Conservation (phyloP, 2,329 filamentous ascomycete genomes). For the Botrytis elliptica region DNA sequence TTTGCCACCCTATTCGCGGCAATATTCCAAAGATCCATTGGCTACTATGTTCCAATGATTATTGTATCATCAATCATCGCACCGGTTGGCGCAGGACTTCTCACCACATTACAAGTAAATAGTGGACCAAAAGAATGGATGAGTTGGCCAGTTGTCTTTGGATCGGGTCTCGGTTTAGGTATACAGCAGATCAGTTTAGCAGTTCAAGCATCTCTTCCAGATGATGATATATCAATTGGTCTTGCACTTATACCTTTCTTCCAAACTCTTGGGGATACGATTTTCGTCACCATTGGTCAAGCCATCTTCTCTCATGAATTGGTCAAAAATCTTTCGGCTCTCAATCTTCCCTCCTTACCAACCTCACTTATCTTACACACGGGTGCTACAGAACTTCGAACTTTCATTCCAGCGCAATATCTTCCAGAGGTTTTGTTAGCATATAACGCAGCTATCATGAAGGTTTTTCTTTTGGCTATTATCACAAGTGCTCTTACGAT, state of each 20-base stretch:
- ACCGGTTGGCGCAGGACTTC: conserved; percentile 44
- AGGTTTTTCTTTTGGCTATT: conserved; percentile 54
- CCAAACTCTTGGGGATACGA: conserved; percentile 41
- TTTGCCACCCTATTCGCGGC: conserved; percentile 38
- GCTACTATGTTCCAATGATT: conserved; percentile 35
- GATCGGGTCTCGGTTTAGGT: conserved; percentile 37
- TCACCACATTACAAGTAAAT: conserved; percentile 42
- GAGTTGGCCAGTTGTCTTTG: conserved; percentile 34
- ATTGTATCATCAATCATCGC: conserved; percentile 31
- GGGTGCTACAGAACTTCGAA: conserved; percentile 53
- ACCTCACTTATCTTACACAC: conserved; percentile 34
- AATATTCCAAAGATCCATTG: conserved; percentile 35
- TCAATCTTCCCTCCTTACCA: conserved; percentile 20
- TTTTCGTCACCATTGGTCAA: conserved; percentile 40
- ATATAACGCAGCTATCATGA: conserved; percentile 54
- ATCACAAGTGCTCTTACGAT: conserved; percentile 50
- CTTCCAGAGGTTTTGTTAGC: conserved; percentile 49
- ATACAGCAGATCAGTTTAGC: conserved; percentile 37
- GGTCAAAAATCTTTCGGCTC: conserved; percentile 26
- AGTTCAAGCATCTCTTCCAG: conserved; percentile 32
- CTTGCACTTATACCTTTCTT: conserved; percentile 41
- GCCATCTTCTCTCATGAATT: conserved; percentile 35
- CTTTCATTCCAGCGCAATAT: conserved; percentile 40
- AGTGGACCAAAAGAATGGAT: conserved; percentile 42
- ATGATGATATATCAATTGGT: conserved; percentile 36